phyloP scores from a whole-genome alignment of 192 early-diverging fungal genomes.

The Phlyctochytrium bullatum region DNA sequence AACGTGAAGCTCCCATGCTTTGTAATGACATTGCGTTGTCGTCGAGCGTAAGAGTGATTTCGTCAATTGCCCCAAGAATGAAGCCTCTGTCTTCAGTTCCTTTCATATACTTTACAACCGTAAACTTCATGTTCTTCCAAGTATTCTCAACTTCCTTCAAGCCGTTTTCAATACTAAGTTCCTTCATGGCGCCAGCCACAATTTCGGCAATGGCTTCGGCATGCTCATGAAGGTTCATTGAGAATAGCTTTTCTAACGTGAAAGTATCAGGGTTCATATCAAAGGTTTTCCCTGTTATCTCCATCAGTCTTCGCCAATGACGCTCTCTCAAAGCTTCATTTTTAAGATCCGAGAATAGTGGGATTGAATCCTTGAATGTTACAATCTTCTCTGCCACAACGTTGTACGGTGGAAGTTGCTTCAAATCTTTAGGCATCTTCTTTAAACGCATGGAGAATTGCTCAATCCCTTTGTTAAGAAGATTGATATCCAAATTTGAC shows the following conservation, averaged over 20 bases:
- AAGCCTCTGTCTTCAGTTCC: constrained; percentile 61
- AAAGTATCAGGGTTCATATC: constrained; percentile 64
- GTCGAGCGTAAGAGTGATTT: constrained; percentile 52
- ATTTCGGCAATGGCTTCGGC: constrained; percentile 56
- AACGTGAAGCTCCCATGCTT: constrained; percentile 55
- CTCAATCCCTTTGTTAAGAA: constrained; percentile 61
- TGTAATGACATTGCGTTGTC: constrained; percentile 59
- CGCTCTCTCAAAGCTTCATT: constrained; percentile 57
- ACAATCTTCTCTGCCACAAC: constrained; percentile 65
- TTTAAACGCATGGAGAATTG: constrained; percentile 44
- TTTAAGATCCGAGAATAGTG: constrained; percentile 56
- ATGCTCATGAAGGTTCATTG: constrained; percentile 57
- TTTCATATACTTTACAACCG: constrained; percentile 57
- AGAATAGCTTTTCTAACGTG: constrained; percentile 54
- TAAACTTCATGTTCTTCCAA: constrained; percentile 54
- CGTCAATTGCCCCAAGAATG: constrained; percentile 57
- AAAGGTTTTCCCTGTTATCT: constrained; percentile 57
- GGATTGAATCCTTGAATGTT: constrained; percentile 61
- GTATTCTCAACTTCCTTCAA: constrained; percentile 56
- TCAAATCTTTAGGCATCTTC: constrained; percentile 57
- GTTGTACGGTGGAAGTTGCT: constrained; percentile 62
- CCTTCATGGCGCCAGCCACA: constrained; percentile 56
- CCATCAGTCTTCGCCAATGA: constrained; percentile 59
- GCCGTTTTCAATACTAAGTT: constrained; percentile 58
- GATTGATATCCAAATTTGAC: constrained; percentile 57